phyloP scores from a whole-genome alignment of 805 yeast genomes.

The Wickerhamiella vanderwaltii region DNA sequence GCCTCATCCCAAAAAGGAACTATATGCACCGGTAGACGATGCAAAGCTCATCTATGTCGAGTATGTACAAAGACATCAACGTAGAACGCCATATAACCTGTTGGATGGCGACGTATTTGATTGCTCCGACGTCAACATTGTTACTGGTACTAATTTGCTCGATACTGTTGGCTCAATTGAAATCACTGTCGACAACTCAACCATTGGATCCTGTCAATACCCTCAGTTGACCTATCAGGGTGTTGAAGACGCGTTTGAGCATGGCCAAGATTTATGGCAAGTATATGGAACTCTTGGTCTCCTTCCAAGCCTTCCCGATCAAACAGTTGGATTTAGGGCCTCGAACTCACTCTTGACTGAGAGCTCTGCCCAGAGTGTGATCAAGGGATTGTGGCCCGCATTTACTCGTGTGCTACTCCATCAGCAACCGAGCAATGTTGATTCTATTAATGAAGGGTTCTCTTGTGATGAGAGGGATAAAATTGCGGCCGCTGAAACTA shows the following conservation, averaged over 20 bases:
- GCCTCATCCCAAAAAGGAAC: slow-evolving; percentile 33
- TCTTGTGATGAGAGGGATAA: slow-evolving; percentile 27
- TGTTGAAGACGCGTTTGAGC: slow-evolving; percentile 30
- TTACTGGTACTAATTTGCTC: slow-evolving; percentile 24
- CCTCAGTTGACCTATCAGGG: slow-evolving; percentile 35
- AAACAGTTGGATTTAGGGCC: slow-evolving; percentile 28
- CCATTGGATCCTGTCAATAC: slow-evolving; percentile 29
- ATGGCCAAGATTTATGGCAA: slow-evolving; percentile 30
- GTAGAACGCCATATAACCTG: slow-evolving; percentile 34
- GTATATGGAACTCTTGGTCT: slow-evolving; percentile 29
- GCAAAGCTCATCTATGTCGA: slow-evolving; percentile 29
- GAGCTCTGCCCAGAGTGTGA: slow-evolving; percentile 30
- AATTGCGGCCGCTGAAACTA: slow-evolving; percentile 22
- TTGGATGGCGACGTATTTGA: slow-evolving; percentile 28
- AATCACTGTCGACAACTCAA: slow-evolving; percentile 17
- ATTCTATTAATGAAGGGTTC: slow-evolving; percentile 31
- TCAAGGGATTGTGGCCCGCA: slow-evolving; percentile 31
- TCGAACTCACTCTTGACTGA: slow-evolving; percentile 33
- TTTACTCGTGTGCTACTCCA: slow-evolving; percentile 26
- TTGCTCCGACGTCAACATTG: slow-evolving; percentile 26
- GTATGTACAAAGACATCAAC: slow-evolving; percentile 35
- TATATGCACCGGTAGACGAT: slow-evolving; percentile 20
- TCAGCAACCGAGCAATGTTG: slow-evolving; percentile 26
- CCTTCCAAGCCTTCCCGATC: slow-evolving; percentile 28
- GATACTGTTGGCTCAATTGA: neutral